A percentile compares a stretch with the other conserved stretches of the same genome.
Conservation (phyloP, 805 yeast species). For the Starmerella davenportii region DNA sequence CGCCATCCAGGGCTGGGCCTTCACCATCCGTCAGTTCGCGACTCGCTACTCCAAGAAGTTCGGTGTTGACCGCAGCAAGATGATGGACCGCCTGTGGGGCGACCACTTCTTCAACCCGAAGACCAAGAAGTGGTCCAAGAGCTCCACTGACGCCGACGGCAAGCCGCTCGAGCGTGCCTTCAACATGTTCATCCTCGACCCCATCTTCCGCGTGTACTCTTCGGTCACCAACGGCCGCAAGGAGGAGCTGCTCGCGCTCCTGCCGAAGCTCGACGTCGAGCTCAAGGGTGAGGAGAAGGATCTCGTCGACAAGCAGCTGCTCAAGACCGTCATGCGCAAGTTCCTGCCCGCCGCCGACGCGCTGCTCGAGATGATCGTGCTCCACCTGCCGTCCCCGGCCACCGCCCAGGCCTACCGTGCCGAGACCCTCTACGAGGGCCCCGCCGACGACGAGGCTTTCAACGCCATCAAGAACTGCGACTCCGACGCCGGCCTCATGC, state of each 20-base stretch:
- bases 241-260: conserved; percentile 81
- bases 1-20: conserved; percentile 99
- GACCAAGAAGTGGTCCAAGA: conserved; percentile 98
- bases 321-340: conserved; percentile 97
- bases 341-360: conserved; percentile 99
- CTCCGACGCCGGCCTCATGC: conserved; percentile 94
- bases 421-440: conserved; percentile 98
- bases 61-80: conserved; percentile 94
- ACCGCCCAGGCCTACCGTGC: conserved; percentile 99
- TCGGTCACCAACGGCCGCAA: conserved; percentile 98
- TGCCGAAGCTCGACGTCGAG: conserved; percentile 83
- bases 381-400: conserved; percentile 98
- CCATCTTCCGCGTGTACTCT: conserved; percentile 92
- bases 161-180: conserved; percentile 94
- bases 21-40: conserved; percentile 98
- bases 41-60: conserved; percentile 95
- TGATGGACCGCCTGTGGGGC: conserved; percentile 99
- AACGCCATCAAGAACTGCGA: conserved; percentile 94
- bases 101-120: conserved; percentile 99
- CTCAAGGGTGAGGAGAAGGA: conserved; percentile 96
- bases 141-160: conserved; percentile 88
- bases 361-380: conserved; percentile 92
- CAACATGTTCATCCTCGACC: conserved; percentile 98
- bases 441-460: conserved; percentile 70
- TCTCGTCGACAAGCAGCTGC: conserved; percentile 94